Evolutionary conservation across 1,139 yeast species (phyloP), one percentile per base, ranked within the genome.

Genomic region (Ashbya aceris): DNA sequence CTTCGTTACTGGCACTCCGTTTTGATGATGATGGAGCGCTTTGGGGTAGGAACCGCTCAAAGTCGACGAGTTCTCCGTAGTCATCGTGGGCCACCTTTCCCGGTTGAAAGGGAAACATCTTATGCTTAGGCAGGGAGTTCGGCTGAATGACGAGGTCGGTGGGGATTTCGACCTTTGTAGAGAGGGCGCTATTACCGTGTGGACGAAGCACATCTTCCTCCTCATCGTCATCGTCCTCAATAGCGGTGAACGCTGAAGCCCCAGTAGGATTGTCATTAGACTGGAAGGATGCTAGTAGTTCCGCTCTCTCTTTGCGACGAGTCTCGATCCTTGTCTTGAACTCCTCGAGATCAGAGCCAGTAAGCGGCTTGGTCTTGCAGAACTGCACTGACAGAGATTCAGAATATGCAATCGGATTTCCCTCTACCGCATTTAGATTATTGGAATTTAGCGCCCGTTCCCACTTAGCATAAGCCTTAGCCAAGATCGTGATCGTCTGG

Each of bases 21-120:
- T 54, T 56, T 27, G 45, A 47, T 13, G 49, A 50, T 33, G 33
- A 36, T 7, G 29, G 17, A 7, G 12, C 26, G 36, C 53, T 77
- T 49, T 71, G 72, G 43, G 62, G 59, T n/a, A 58, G 41, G 27
- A 61, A 49, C 37, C 49, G 51, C n/a, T 74, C 73, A 55, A 81
- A 85, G 52, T 83, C 84, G 33, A 79, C 76, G 33, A 79, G 65
- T 45, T 77, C 81, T 23, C 97, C 97, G 58, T 89, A 91, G 53
- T 89, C 97, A 58, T 91, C 97, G 38, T 71, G 68, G 49, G 80
- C 76, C 26, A 73, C 69, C 49, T 77, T 75, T 26, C 70, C 69
- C 1, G 74, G 72, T 8, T 73, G 66, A 52, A 70, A 79, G 8
- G 95, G 97, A 54, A 87, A 89, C 83, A 83, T 81, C 37, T 81